Percentiles rank a stretch among this genome's conserved stretches.
phyloP scores from a whole-genome alignment of 768 basidiomycete species.

The Boletus reticuloceps region DNA sequence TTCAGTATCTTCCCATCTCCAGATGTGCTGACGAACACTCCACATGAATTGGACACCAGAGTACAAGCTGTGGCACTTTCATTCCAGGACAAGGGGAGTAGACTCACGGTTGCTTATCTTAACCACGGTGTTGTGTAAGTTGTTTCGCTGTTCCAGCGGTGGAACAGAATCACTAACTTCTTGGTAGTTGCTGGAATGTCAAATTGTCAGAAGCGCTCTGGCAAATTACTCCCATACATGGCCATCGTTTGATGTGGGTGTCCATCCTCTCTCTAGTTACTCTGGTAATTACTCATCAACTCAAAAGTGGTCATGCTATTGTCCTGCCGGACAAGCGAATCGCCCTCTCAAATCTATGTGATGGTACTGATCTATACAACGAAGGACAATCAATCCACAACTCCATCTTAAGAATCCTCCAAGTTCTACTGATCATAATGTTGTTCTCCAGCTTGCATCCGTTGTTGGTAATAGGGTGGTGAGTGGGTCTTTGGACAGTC shows the following conservation, averaged over 20 bases:
- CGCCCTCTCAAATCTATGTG: background rate
- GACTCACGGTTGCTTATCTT: background rate
- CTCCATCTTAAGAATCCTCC: background rate
- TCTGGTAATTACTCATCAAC: background rate
- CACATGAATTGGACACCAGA: background rate
- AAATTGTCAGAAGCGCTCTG: background rate
- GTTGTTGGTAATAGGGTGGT: background rate
- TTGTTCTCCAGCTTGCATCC: background rate
- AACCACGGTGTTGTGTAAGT: background rate
- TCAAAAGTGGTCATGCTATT: background rate
- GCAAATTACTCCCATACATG: background rate
- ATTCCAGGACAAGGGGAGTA: background rate
- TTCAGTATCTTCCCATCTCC: background rate
- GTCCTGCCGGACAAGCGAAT: background rate
- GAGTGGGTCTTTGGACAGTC: background rate
- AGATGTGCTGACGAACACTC: background rate
- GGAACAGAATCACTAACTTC: background rate
- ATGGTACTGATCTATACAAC: background rate
- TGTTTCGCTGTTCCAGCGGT: background rate
- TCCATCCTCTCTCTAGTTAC: background rate
- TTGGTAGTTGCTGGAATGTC: background rate
- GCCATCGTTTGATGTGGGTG: background rate
- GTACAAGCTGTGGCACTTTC: background rate
- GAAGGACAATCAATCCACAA: background rate
- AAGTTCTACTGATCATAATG: background rate